Conservation (phyloP, 2,329 filamentous ascomycete species). For the Xylaria sp. region DNA sequence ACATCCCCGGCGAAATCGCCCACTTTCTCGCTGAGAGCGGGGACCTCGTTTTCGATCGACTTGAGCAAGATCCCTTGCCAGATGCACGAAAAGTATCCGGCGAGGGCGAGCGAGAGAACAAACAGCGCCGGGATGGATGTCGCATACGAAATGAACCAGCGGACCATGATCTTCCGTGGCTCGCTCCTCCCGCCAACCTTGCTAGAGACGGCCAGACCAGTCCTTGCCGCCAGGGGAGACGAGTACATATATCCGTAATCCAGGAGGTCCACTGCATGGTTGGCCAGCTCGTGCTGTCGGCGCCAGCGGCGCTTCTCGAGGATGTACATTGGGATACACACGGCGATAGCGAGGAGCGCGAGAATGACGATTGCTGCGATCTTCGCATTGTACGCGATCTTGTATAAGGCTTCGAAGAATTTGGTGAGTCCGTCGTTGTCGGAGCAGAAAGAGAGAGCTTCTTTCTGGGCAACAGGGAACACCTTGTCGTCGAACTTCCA, state of each 20-base stretch:
- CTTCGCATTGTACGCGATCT: slow-evolving; percentile 69
- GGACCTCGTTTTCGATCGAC: slow-evolving; percentile 75
- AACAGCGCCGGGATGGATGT: slow-evolving; percentile 86
- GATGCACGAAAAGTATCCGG: slow-evolving; percentile 80
- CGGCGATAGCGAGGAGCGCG: slow-evolving; percentile 71
- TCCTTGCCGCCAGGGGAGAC: slow-evolving; percentile 74
- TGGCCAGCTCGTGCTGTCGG: slow-evolving; percentile 71
- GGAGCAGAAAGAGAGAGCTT: slow-evolving; percentile 85
- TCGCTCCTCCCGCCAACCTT: slow-evolving; percentile 59
- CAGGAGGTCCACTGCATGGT: slow-evolving; percentile 75
- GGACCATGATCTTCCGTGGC: slow-evolving; percentile 68
- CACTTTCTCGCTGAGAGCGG: slow-evolving; percentile 74
- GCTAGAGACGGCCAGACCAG: slow-evolving; percentile 73
- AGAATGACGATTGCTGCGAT: slow-evolving; percentile 80
- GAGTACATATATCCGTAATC: slow-evolving; percentile 89
- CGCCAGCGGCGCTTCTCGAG: slow-evolving; percentile 80
- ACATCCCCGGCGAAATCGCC: slow-evolving; percentile 81
- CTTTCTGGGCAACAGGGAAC: slow-evolving; percentile 84
- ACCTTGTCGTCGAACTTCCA: slow-evolving; percentile 79
- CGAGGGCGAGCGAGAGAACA: slow-evolving; percentile 79
- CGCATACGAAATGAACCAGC: slow-evolving; percentile 88
- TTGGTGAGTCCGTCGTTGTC: slow-evolving; percentile 79
- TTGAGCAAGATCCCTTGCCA: slow-evolving; percentile 82
- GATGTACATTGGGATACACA: slow-evolving; percentile 79
- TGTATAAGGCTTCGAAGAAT: slow-evolving; percentile 78